Percentiles rank a stretch among this genome's conserved stretches.
Evolutionary conservation across 805 yeast genomes (phyloP).

Genomic region (Candida nemodendra): DNA sequence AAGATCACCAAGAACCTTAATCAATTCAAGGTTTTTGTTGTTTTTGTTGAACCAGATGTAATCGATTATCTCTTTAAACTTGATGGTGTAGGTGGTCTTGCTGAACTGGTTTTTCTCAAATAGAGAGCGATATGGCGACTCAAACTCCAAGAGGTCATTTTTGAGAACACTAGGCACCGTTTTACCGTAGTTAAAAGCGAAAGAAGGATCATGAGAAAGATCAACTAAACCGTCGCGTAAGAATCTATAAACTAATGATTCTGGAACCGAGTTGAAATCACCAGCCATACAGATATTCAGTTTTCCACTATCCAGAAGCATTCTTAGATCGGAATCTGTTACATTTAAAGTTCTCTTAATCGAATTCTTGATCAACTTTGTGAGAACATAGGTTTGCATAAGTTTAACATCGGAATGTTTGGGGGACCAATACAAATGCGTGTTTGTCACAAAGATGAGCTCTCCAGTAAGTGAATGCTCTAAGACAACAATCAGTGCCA

Average conservation of each 20-base stretch:
- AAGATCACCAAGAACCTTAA: conserved; percentile 52
- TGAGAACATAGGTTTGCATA: conserved; percentile 48
- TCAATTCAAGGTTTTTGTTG: conserved; percentile 35
- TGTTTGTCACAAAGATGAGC: conserved; percentile 49
- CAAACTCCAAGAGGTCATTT: conserved; percentile 21
- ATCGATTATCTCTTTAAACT: conserved; percentile 53
- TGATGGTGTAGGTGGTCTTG: conserved; percentile 47
- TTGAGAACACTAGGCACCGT: conserved; percentile 6
- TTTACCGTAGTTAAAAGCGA: conserved; percentile 21
- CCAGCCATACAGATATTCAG: conserved; percentile 49
- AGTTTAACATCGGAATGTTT: conserved; percentile 53
- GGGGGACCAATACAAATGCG: conserved; percentile 60
- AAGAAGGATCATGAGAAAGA: conserved; percentile 18
- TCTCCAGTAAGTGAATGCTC: conserved; percentile 42
- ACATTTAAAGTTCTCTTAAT: conserved; percentile 23
- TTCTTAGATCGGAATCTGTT: conserved; percentile 11
- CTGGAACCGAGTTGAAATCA: conserved; percentile 53
- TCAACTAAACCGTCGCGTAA: conserved; percentile 31
- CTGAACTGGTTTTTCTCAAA: conserved; percentile 23
- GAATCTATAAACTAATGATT: conserved; percentile 49
- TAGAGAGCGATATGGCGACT: conserved; percentile 29
- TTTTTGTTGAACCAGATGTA: conserved; percentile 52
- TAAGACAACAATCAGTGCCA: conserved; percentile 50
- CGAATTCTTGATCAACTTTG: conserved; percentile 32
- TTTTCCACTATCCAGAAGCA: conserved; percentile 22